Conservation (phyloP, 345 rosid genomes). For the Aquilaria yunnanensis region DNA sequence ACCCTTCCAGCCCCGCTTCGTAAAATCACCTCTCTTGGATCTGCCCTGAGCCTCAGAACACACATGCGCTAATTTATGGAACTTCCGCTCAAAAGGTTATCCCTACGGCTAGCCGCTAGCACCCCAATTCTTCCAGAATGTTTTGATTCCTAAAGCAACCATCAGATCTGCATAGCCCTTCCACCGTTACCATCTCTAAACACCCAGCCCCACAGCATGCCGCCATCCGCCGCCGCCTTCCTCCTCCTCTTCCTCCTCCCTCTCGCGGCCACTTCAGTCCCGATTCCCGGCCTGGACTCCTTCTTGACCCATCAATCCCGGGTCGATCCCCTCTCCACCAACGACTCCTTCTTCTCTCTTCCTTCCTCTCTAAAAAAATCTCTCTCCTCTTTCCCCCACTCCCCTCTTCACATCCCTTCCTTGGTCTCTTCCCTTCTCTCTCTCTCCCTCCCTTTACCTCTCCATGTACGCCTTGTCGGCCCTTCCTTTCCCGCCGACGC, state of each 20-base stretch:
- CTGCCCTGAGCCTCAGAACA: too few species aligned
- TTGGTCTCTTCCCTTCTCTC: constrained; percentile 40
- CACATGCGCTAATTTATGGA: too few species aligned
- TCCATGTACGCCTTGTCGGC: constrained; percentile 63
- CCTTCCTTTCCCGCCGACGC: constrained; percentile 49
- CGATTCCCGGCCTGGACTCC: constrained; percentile 51
- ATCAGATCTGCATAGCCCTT: constrained; percentile 11
- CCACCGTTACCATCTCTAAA: constrained; percentile 13
- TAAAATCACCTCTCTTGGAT: too few species aligned
- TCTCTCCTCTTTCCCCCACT: constrained; percentile 32
- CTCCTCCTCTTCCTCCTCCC: constrained; percentile 17
- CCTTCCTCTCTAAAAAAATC: constrained; percentile 49
- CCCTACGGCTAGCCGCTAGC: too few species aligned
- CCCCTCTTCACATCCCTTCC: constrained; percentile 21
- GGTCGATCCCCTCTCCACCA: constrained; percentile 55
- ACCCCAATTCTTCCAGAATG: too few species aligned
- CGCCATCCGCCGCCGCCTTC: constrained; percentile 17
- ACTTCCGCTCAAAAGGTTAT: too few species aligned
- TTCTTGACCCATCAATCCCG: constrained; percentile 50
- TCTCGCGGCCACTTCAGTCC: constrained; percentile 21
- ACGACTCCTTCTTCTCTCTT: constrained; percentile 59
- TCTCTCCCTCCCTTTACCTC: constrained; percentile 44
- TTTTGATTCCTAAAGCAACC: not conserved
- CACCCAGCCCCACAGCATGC: constrained; percentile 17
- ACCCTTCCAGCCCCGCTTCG: too few species aligned